A percentile compares a stretch with the other conserved stretches of the same genome.
Conservation (phyloP, 352 stramenopile species). For the Blastocystis sp. region DNA sequence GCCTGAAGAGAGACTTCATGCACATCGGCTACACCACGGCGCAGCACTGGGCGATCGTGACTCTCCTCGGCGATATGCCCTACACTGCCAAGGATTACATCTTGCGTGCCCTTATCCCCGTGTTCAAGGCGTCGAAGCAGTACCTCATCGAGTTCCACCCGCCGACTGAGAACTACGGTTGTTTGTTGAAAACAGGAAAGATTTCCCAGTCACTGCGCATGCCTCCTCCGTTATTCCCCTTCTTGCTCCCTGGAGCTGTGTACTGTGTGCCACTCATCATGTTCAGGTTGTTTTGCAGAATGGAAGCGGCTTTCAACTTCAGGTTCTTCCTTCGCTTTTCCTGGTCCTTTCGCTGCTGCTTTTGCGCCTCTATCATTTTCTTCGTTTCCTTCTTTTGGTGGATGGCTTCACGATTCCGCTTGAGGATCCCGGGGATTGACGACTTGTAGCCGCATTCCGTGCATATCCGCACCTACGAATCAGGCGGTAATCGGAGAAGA, state of each 20-base stretch:
- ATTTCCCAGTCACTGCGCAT: slow-evolving; percentile 45
- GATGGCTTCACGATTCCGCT: not conserved
- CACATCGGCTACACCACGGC: slow-evolving; percentile 33
- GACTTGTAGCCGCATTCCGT: not conserved
- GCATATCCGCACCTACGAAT: slow-evolving; percentile 7
- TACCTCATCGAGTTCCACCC: slow-evolving; percentile 62
- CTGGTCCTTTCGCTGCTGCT: not conserved
- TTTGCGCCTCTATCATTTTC: not conserved
- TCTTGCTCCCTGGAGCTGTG: not conserved
- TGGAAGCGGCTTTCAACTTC: not conserved
- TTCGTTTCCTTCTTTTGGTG: not conserved
- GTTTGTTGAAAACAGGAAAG: slow-evolving; percentile 18
- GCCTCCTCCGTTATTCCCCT: not conserved
- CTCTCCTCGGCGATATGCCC: slow-evolving; percentile 25
- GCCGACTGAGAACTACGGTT: not conserved
- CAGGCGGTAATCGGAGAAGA: not conserved
- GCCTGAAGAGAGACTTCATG: slow-evolving; percentile 45
- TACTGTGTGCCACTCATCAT: not conserved
- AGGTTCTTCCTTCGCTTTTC: not conserved
- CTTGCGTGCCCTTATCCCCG: not conserved
- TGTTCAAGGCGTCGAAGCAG: slow-evolving; percentile 14
- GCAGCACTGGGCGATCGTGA: not conserved
- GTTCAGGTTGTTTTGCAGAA: not conserved
- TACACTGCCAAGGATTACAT: slow-evolving; percentile 16
- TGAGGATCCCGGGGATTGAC: not conserved